phyloP scores from a whole-genome alignment of 2,329 filamentous ascomycete species.

The Lachnellula suecica region DNA sequence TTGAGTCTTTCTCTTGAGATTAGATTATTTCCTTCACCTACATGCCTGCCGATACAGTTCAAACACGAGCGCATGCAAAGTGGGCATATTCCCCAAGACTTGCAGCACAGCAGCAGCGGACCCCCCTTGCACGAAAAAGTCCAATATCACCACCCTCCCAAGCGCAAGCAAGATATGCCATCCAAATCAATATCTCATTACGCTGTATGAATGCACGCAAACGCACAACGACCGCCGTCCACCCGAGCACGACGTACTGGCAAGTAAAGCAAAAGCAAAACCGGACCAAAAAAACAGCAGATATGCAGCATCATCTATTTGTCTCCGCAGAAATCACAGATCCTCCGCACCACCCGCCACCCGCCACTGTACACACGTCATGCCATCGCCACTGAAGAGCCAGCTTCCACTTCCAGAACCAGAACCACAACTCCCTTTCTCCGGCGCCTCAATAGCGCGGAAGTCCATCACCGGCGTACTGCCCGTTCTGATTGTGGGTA shows the following conservation, averaged over 20 bases:
- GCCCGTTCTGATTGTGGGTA: constrained; percentile 16
- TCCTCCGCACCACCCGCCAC: too few relatives aligned
- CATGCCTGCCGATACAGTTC: constrained; percentile 2
- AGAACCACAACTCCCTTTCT: background rate
- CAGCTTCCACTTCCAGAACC: background rate
- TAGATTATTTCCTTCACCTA: too few relatives aligned
- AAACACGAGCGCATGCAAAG: constrained; percentile 9
- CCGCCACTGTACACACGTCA: too few relatives aligned
- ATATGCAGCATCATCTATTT: too few relatives aligned
- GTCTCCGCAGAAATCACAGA: too few relatives aligned
- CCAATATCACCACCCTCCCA: constrained; percentile 7
- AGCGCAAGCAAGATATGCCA: background rate
- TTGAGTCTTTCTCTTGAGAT: too few relatives aligned
- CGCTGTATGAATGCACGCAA: background rate
- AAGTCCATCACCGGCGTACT: constrained; percentile 9
- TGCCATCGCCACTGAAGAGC: too few relatives aligned
- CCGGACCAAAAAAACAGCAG: too few relatives aligned
- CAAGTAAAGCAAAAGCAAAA: too few relatives aligned
- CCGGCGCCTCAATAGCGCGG: background rate
- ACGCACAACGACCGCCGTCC: too few relatives aligned
- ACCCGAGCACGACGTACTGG: too few relatives aligned
- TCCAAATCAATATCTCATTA: background rate
- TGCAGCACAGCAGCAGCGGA: constrained; percentile 8
- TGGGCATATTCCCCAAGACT: too few relatives aligned
- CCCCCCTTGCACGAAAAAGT: constrained; percentile 6